Evolutionary conservation across 2,329 filamentous ascomycete genomes (phyloP).

Genomic region (Fusarium sp.): DNA sequence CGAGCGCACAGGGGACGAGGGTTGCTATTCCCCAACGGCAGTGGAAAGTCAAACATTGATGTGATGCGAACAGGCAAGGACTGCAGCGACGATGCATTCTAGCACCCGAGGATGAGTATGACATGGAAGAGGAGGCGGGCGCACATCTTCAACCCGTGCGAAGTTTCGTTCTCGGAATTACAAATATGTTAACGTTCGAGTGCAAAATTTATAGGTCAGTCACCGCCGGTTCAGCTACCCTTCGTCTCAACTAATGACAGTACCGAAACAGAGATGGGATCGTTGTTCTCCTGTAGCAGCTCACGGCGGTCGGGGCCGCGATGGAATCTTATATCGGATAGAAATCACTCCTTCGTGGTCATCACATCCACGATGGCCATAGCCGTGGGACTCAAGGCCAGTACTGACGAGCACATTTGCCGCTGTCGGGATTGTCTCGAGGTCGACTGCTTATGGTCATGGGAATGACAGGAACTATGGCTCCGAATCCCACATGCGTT

Average conservation of each 20-base stretch:
- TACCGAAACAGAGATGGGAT: rapidly evolving
- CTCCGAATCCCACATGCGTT: rapidly evolving
- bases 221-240: slow-evolving; percentile 1
- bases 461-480: not conserved
- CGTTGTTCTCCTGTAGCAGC: not conserved
- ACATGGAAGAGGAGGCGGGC: not conserved
- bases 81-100: not conserved
- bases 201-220: slow-evolving; percentile 87
- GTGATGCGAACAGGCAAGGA: slow-evolving; percentile 67
- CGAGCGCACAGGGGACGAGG: slow-evolving; percentile 95
- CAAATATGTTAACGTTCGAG: slow-evolving; percentile 96
- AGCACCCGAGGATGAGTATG: rapidly evolving
- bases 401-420: not conserved
- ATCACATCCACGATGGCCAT: rapidly evolving
- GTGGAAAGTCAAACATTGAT: slow-evolving; percentile 98
- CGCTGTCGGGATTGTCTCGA: rapidly evolving
- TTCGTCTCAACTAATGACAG: slow-evolving; percentile 1
- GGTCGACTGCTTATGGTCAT: not conserved
- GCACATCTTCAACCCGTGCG: rapidly evolving
- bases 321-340: not conserved
- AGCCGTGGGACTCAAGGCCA: rapidly evolving
- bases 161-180: slow-evolving; percentile 97
- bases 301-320: rapidly evolving
- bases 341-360: not conserved
- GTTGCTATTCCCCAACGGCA: slow-evolving; percentile 99